Base-by-base conservation (phyloP, 495 filamentous ascomycete genomes). In the Penicillium lividum region DNA sequence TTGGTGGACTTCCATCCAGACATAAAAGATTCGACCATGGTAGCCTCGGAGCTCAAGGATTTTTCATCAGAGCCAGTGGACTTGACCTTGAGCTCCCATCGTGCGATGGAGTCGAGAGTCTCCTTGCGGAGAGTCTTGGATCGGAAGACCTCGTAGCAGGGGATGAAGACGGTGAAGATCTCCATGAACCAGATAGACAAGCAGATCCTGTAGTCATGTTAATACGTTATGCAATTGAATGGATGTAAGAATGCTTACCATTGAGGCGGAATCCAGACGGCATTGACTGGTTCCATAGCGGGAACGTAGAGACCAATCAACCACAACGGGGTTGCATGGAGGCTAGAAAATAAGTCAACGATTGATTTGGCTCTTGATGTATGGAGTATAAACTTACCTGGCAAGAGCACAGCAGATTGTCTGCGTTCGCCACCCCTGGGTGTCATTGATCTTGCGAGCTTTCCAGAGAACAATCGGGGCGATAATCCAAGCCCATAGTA, bases 321-420 rank as follows among this genome's bases (percentile, higher is more conserved):
- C 86, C 86, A 89, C 67, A 90, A 73, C 0, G 87, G 87, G 5
- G 85, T 82, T 15, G 84, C 86, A 36, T 78, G 86, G 11, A 89
- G 79, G 16, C 33, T 36, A 36, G 9, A 11, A 22, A 22, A 36
- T 11, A 11, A 9, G 33, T 36, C 33, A 36, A 9, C 10, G 9
- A 36, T 9, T 36, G 33, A 11, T 36, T 9, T 36, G 33, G 13
- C 4, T 4, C 33, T 36, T 3, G 33, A 11, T 13, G 4, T 36
- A 36, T 36, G 7, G 10, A 36, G 3, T 2, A 9, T 11, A 4
- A 36, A 36, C 33, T 36, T 11, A 36, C 33, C 57, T 70, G 77
- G 84, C 81, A 56, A 89, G 54, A 61, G 82, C 80, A 62, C 83
- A 86, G 28, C 78, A 68, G 33, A 83, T 83, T 11, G 86, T 89